Conservation (phyloP, 208 protist species). For the Chromosphaera perkinsii region DNA sequence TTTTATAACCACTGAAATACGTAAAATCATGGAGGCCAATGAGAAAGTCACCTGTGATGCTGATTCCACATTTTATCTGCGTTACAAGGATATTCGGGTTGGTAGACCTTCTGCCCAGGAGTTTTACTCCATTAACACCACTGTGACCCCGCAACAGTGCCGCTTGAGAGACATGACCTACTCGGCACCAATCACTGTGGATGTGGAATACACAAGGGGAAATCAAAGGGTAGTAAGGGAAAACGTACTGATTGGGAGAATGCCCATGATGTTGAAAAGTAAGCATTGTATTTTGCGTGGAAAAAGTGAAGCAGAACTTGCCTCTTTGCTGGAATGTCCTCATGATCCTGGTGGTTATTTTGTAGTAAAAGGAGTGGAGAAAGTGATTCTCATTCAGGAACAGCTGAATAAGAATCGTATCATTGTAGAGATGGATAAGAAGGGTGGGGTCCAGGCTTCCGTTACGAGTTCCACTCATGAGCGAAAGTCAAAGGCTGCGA, state of each 20-base stretch:
- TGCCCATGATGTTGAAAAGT: slow-evolving; percentile 99
- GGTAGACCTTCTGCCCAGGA: slow-evolving; percentile 60
- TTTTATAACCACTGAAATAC: slow-evolving; percentile 81
- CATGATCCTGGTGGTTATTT: slow-evolving; percentile 88
- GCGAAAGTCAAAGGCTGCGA: slow-evolving; percentile 82
- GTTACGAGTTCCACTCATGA: slow-evolving; percentile 67
- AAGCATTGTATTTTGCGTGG: slow-evolving; percentile 86
- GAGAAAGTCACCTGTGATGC: slow-evolving; percentile 63
- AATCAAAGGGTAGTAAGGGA: slow-evolving; percentile 59
- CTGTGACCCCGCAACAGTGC: slow-evolving; percentile 81
- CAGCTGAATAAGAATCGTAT: slow-evolving; percentile 97
- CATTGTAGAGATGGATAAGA: slow-evolving; percentile 77
- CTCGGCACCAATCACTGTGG: slow-evolving; percentile 73
- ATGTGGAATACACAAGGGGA: slow-evolving; percentile 72
- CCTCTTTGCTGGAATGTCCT: slow-evolving; percentile 92
- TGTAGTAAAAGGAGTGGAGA: slow-evolving; percentile 97
- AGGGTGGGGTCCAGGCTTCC: slow-evolving; percentile 53
- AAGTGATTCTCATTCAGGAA: slow-evolving; percentile 76
- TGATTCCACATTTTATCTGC: slow-evolving; percentile 70
- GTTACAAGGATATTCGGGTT: slow-evolving; percentile 63
- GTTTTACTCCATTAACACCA: slow-evolving; percentile 46
- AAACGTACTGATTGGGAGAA: slow-evolving; percentile 87
- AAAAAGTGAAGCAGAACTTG: slow-evolving; percentile 80
- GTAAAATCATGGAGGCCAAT: slow-evolving; percentile 82
- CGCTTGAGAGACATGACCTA: slow-evolving; percentile 93